Percentiles rank a stretch among this genome's conserved stretches.
These are phyloP conservation scores for Fusarium graminum DNA, from an alignment of 2,329 filamentous ascomycete genomes.

Conservation along the genomic window DNA sequence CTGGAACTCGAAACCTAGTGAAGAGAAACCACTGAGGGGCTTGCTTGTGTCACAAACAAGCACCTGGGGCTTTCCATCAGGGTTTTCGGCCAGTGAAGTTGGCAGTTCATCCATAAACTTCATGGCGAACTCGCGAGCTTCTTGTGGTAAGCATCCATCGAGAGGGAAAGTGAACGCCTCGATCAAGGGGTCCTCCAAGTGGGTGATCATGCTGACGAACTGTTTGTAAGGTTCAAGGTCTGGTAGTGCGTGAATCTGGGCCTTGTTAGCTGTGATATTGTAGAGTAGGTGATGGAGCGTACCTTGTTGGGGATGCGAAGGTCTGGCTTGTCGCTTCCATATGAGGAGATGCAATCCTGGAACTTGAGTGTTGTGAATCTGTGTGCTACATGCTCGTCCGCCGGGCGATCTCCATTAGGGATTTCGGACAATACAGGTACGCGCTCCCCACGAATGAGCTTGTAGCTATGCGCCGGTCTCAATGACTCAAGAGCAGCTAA, in stretches of 20 bases:
- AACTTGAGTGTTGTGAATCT: conserved; percentile 54
- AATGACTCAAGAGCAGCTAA: conserved; percentile 49
- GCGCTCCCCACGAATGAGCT: conserved; percentile 63
- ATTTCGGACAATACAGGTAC: conserved; percentile 52
- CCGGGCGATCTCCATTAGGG: conserved; percentile 17
- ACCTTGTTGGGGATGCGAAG: conserved; percentile 78
- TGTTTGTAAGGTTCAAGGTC: conserved; percentile 68
- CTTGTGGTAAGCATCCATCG: conserved; percentile 60
- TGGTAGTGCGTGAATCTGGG: conserved; percentile 74
- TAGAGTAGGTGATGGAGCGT: conserved; percentile 35
- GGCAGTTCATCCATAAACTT: conserved; percentile 77
- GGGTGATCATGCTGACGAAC: conserved; percentile 81
- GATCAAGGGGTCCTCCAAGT: conserved; percentile 75
- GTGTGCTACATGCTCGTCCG: conserved; percentile 48
- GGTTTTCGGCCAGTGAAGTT: conserved; percentile 73
- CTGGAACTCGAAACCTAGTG: conserved; percentile 76
- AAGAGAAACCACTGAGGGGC: conserved; percentile 81
- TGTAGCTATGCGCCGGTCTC: conserved; percentile 67
- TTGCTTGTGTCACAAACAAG: conserved; percentile 80
- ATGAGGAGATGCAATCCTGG: conserved; percentile 74
- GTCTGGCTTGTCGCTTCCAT: conserved; percentile 95
- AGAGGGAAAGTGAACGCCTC: conserved; percentile 80
- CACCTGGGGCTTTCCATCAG: conserved; percentile 82
- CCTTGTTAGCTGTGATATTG: accelerated
- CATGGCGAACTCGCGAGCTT: conserved; percentile 72